A percentile compares a stretch with the other conserved stretches of the same genome.
Evolutionary conservation across 1,139 yeast species (phyloP).

Genomic region (Magnusiomyces suaveolens): DNA sequence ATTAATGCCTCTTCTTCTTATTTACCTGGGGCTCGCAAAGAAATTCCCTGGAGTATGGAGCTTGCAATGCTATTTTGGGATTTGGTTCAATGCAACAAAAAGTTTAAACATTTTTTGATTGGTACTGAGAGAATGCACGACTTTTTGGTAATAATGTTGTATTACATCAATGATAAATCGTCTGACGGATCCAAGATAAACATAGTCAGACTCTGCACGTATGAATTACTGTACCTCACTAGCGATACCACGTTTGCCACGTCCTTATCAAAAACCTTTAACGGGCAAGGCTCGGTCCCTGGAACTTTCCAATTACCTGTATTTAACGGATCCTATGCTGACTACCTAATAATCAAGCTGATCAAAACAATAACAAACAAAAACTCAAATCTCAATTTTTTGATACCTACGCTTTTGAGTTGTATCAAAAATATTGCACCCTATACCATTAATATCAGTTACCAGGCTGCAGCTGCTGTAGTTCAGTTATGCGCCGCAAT

Average conservation of each 20-base stretch:
- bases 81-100: constrained; percentile 56
- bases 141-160: constrained; percentile 45
- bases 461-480: constrained; percentile 48
- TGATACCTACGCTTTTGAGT: constrained; percentile 27
- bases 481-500: constrained; percentile 44
- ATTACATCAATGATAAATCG: constrained; percentile 47
- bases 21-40: constrained; percentile 29
- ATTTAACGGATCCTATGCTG: constrained; percentile 29
- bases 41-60: constrained; percentile 36
- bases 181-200: constrained; percentile 37
- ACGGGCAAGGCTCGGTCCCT: constrained; percentile 26
- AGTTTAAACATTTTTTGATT: constrained; percentile 39
- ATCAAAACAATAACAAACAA: constrained; percentile 20
- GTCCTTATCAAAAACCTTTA: constrained; percentile 23
- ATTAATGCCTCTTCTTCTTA: constrained; percentile 28
- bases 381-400: constrained; percentile 14
- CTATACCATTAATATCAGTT: constrained; percentile 36
- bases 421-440: constrained; percentile 31
- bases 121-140: constrained; percentile 43
- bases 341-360: constrained; percentile 27
- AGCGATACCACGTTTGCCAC: constrained; percentile 36
- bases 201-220: constrained; percentile 50
- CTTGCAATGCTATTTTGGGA: constrained; percentile 63
- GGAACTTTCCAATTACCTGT: constrained; percentile 23
- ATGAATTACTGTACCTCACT: constrained; percentile 51